Percentiles rank a stretch among this genome's conserved stretches.
phyloP scores from a whole-genome alignment of 2,329 filamentous ascomycete genomes.

The Sclerotiophoma versabilis region DNA sequence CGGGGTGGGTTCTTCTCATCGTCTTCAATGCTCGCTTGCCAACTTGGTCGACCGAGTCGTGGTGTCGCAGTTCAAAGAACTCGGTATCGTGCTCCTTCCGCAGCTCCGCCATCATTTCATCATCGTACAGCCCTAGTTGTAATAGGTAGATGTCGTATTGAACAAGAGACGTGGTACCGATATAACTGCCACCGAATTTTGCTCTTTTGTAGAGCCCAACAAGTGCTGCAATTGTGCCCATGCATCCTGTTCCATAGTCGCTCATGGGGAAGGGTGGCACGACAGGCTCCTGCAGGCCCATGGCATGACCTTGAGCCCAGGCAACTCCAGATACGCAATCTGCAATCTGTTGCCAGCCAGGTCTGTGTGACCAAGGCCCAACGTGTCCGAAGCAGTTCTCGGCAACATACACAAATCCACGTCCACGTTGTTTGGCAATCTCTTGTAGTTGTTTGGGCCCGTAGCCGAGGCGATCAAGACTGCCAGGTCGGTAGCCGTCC shows the following conservation, averaged over 20 bases:
- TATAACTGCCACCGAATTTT: constrained; percentile 69
- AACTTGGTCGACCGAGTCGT: constrained; percentile 71
- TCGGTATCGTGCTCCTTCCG: constrained; percentile 58
- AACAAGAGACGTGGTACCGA: constrained; percentile 68
- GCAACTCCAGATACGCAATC: constrained; percentile 69
- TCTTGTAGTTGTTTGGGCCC: constrained; percentile 62
- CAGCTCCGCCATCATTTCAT: constrained; percentile 61
- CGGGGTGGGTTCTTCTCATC: constrained; percentile 61
- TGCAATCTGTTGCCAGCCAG: constrained; percentile 77
- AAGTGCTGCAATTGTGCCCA: constrained; percentile 72
- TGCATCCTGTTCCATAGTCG: constrained; percentile 74
- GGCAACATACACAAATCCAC: constrained; percentile 71
- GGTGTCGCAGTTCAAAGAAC: constrained; percentile 65
- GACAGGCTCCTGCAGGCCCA: constrained; percentile 68
- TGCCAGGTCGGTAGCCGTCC: constrained; percentile 74
- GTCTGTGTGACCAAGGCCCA: constrained; percentile 68
- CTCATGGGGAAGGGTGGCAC: constrained; percentile 68
- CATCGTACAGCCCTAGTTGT: constrained; percentile 64
- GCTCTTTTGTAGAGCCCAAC: constrained; percentile 69
- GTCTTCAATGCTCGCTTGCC: constrained; percentile 65
- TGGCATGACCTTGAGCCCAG: constrained; percentile 68
- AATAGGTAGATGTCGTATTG: constrained; percentile 74
- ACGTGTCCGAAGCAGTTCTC: constrained; percentile 76
- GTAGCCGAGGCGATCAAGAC: constrained; percentile 69
- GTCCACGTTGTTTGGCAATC: constrained; percentile 62